phyloP scores from a whole-genome alignment of 1,284 basidiomycete genomes.

The Austropuccinia psidii region DNA sequence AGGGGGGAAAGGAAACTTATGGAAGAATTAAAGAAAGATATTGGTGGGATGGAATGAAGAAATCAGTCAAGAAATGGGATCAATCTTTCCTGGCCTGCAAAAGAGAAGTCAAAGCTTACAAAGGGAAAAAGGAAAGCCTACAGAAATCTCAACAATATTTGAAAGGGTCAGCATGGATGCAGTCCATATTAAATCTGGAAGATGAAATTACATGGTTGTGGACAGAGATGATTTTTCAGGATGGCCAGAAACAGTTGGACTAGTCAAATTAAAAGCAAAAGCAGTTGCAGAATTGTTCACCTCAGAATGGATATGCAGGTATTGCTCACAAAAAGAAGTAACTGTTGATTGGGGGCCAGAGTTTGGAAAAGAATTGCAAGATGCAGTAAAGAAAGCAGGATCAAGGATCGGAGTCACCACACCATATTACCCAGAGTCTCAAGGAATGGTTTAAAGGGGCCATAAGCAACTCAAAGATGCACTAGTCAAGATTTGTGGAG shows the following conservation, averaged over 20 bases:
- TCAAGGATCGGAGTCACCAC: background rate
- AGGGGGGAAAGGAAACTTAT: background rate
- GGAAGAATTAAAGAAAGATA: background rate
- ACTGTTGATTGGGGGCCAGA: background rate
- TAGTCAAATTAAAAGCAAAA: background rate
- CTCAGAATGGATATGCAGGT: background rate
- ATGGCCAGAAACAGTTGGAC: background rate
- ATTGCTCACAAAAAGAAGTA: background rate
- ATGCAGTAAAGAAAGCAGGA: background rate
- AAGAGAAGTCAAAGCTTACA: background rate
- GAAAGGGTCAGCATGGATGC: background rate
- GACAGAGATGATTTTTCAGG: background rate
- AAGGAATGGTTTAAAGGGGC: background rate
- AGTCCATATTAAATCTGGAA: background rate
- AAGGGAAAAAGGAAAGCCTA: background rate
- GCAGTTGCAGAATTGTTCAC: background rate
- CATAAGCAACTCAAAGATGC: background rate
- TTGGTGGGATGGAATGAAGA: slow-evolving; percentile 1
- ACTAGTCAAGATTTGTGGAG: background rate
- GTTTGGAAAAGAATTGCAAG: background rate
- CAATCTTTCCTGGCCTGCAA: background rate
- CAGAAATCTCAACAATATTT: background rate
- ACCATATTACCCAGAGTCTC: background rate
- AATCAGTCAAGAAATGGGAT: background rate
- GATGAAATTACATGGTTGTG: background rate